These are phyloP conservation scores for Saturnispora zaruensis DNA, from an alignment of 805 yeast genomes.

Conservation along the genomic window DNA sequence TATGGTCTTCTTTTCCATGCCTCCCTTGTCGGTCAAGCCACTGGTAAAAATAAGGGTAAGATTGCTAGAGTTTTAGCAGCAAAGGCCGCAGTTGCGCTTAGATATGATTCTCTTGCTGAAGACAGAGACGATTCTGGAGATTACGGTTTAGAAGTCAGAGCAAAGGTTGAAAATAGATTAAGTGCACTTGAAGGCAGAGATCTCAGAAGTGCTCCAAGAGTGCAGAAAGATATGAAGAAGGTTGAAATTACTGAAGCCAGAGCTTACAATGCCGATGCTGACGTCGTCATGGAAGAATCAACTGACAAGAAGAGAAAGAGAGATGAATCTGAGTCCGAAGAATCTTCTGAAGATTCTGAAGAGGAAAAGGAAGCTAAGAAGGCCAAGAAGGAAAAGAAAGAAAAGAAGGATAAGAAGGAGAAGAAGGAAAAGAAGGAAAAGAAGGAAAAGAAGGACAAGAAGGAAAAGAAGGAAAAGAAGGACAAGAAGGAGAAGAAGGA, in stretches of 20 bases:
- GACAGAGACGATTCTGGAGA: constrained; percentile 95
- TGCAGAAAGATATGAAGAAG: constrained; percentile 76
- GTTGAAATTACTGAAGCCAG: constrained; percentile 76
- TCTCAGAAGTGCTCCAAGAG: constrained; percentile 78
- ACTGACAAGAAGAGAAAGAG: constrained; percentile 18
- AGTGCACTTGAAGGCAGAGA: constrained; percentile 96
- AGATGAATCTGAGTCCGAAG: constrained; percentile 23
- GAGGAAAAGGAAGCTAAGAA: constrained; percentile 19
- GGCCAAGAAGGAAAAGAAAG: constrained; percentile 18
- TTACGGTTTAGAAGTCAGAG: constrained; percentile 82
- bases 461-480: constrained; percentile 27
- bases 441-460: constrained; percentile 21
- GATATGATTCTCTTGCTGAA: constrained; percentile 95
- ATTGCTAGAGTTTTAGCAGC: constrained; percentile 98
- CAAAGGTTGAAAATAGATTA: constrained; percentile 89
- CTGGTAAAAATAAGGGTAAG: constrained; percentile 97
- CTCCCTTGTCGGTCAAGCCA: constrained; percentile 93
- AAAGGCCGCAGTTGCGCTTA: constrained; percentile 92
- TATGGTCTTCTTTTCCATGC: constrained; percentile 97
- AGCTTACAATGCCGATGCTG: constrained; percentile 94
- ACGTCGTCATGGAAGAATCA: constrained; percentile 28
- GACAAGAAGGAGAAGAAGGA: constrained; percentile 27
- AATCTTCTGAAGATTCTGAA: constrained; percentile 17
- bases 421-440: constrained; percentile 21
- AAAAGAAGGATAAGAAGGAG: constrained; percentile 18